phyloP scores from a whole-genome alignment of 352 stramenopile genomes.

The Phytopythium aichiense region DNA sequence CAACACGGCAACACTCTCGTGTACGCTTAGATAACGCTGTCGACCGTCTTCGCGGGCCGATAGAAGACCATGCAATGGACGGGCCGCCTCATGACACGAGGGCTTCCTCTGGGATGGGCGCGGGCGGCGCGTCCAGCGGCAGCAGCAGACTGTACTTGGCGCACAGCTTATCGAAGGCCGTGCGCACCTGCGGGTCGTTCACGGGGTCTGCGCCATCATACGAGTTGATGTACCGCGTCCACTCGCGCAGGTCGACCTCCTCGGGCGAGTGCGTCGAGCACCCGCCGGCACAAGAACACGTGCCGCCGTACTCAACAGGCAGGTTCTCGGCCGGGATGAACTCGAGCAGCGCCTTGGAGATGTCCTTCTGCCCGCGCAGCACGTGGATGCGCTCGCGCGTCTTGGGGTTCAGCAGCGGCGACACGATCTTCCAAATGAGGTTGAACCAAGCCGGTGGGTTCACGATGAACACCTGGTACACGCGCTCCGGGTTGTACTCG shows the following conservation, averaged over 20 bases:
- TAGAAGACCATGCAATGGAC: background rate
- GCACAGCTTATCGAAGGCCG: slow-evolving; percentile 38
- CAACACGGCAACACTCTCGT: background rate
- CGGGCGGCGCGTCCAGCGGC: slow-evolving; percentile 8
- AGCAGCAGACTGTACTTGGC: slow-evolving; percentile 48
- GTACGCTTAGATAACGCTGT: slow-evolving; percentile 1
- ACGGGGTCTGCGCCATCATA: slow-evolving; percentile 21
- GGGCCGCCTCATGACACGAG: background rate
- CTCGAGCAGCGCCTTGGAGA: slow-evolving; percentile 64
- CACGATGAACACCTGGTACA: slow-evolving; percentile 70
- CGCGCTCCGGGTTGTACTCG: slow-evolving; percentile 70
- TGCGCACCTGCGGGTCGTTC: slow-evolving; percentile 26
- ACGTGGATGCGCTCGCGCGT: slow-evolving; percentile 71
- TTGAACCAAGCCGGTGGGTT: slow-evolving; percentile 76
- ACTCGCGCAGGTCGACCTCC: slow-evolving; percentile 58
- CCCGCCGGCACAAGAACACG: slow-evolving; percentile 53
- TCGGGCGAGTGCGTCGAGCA: slow-evolving; percentile 62
- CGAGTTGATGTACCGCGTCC: slow-evolving; percentile 53
- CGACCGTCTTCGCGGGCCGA: background rate
- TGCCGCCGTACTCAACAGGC: slow-evolving; percentile 59
- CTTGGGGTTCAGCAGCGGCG: slow-evolving; percentile 66
- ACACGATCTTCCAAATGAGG: slow-evolving; percentile 76
- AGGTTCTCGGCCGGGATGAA: slow-evolving; percentile 61
- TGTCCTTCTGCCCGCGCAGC: slow-evolving; percentile 61
- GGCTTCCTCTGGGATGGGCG: slow-evolving; percentile 6